Evolutionary conservation across 2,329 filamentous ascomycete species (phyloP).

Genomic region (Leptodontidium sp.): DNA sequence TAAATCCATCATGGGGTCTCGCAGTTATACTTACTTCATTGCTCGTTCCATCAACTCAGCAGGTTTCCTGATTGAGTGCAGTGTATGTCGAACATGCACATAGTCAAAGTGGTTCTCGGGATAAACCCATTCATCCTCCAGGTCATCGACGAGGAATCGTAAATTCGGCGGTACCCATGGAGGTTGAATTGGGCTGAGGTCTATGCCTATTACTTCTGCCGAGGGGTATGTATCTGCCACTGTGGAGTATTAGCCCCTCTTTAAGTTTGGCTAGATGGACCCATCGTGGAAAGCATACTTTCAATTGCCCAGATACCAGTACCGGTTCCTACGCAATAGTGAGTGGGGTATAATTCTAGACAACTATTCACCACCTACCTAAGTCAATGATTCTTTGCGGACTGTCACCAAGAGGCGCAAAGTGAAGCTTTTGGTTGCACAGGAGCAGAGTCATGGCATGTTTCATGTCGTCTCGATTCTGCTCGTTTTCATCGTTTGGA

Average conservation of each 20-base stretch:
- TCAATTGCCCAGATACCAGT: constrained; percentile 68
- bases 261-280: not conserved
- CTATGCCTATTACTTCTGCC: constrained; percentile 65
- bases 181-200: constrained; percentile 72
- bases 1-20: not conserved
- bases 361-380: constrained; percentile 40
- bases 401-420: constrained; percentile 52
- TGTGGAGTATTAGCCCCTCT: not conserved
- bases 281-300: constrained; percentile 11
- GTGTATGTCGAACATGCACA: constrained; percentile 57
- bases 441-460: constrained; percentile 49
- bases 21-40: constrained; percentile 34
- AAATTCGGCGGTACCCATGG: constrained; percentile 73
- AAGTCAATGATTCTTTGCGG: constrained; percentile 42
- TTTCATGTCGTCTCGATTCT: constrained; percentile 52
- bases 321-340: constrained; percentile 52
- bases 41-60: constrained; percentile 17
- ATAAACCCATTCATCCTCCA: constrained; percentile 52
- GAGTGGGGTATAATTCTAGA: not conserved
- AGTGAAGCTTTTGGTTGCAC: constrained; percentile 50
- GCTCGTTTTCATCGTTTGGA: constrained; percentile 57
- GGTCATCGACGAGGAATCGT: constrained; percentile 66
- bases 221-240: constrained; percentile 66
- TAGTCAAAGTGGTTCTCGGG: constrained; percentile 60
- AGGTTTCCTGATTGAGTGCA: constrained; percentile 18